These are phyloP conservation scores for Geotrichum restrictum DNA, from an alignment of 1,139 yeast species.

Conservation along the genomic window DNA sequence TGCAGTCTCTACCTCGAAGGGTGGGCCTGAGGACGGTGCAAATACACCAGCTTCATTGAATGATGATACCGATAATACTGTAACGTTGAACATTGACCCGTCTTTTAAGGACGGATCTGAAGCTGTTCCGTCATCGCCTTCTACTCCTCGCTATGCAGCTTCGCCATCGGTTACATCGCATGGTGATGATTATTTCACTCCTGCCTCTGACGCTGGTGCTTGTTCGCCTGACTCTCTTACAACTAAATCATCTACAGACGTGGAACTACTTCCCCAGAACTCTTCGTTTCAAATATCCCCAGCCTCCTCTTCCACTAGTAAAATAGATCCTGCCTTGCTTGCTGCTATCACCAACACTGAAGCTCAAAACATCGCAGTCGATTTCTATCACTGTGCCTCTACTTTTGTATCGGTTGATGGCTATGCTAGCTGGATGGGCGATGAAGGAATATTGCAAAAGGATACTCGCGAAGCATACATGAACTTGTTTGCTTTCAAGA, in stretches of 20 bases:
- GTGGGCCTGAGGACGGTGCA: no score
- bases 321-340: slow-evolving; percentile 7
- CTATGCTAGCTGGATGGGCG: slow-evolving; percentile 36
- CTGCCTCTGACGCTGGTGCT: slow-evolving; percentile 5
- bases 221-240: slow-evolving; percentile 2
- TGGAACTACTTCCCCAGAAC: neutral
- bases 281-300: neutral
- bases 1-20: no score
- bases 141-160: neutral
- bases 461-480: slow-evolving; percentile 32
- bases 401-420: slow-evolving; percentile 29
- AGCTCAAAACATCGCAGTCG: slow-evolving; percentile 25
- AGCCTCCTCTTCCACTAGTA: neutral
- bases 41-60: no score
- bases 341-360: slow-evolving; percentile 7
- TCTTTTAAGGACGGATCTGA: no score
- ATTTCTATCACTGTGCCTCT: slow-evolving; percentile 29
- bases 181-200: slow-evolving; percentile 13
- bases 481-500: slow-evolving; percentile 33
- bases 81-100: no score
- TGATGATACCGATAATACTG: no score
- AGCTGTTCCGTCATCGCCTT: neutral
- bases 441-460: slow-evolving; percentile 25
- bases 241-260: slow-evolving; percentile 3
- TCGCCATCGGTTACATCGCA: slow-evolving; percentile 11